These are phyloP conservation scores for Colletotrichum truncatum DNA, from an alignment of 2,329 filamentous ascomycete genomes.

Conservation along the genomic window DNA sequence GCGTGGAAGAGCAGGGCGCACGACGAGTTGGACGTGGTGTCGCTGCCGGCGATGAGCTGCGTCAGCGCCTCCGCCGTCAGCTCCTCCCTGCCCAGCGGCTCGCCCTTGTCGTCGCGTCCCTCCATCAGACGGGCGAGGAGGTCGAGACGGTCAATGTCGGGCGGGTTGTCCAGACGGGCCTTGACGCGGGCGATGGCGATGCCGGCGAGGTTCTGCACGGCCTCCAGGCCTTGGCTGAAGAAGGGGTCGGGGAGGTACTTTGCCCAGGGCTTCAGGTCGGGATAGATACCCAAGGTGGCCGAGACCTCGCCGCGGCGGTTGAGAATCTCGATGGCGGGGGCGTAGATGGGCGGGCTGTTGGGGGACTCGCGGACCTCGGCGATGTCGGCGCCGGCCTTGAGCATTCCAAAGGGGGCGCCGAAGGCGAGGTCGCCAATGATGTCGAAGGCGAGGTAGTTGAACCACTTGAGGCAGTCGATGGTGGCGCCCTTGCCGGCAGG, in stretches of 20 bases:
- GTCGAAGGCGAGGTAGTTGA: conserved; percentile 31
- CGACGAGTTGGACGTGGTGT: conserved; percentile 82
- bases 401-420: conserved; percentile 33
- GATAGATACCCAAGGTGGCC: conserved; percentile 79
- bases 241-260: conserved; percentile 84
- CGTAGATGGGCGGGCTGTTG: conserved; percentile 71
- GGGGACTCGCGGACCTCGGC: conserved; percentile 51
- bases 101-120: conserved; percentile 81
- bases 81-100: conserved; percentile 79
- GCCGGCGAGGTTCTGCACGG: conserved; percentile 83
- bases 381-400: conserved; percentile 29
- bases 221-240: conserved; percentile 77
- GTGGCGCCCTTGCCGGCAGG: conserved; percentile 50
- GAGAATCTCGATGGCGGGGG: conserved; percentile 85
- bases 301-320: conserved; percentile 90
- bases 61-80: conserved; percentile 90
- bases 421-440: conserved; percentile 35
- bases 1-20: conserved; percentile 86
- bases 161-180: conserved; percentile 75
- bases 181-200: conserved; percentile 88
- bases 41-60: conserved; percentile 83
- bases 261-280: conserved; percentile 80
- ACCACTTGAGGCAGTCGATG: conserved; percentile 69
- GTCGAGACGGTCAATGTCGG: conserved; percentile 75
- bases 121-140: conserved; percentile 87